Conservation (phyloP, 257 asterid genomes). For the Nyctanthes arbortristis region DNA sequence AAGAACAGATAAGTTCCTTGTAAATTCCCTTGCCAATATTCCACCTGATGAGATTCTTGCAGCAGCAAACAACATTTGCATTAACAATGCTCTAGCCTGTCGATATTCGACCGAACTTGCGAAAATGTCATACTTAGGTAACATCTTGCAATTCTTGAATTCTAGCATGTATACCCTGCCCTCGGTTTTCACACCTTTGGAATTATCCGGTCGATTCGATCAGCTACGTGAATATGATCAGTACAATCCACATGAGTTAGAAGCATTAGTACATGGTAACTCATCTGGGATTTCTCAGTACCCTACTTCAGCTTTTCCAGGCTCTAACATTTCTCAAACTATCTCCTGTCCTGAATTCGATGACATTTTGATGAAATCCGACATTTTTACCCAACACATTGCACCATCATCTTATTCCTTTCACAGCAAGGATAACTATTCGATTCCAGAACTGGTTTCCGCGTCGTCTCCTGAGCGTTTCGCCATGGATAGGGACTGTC, state of each 20-base stretch:
- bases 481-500: not conserved
- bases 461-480: slow-evolving; percentile 22
- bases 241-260: not conserved
- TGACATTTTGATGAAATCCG: not conserved
- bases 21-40: slow-evolving; percentile 5
- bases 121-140: slow-evolving; percentile 22
- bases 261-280: not conserved
- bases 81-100: slow-evolving; percentile 19
- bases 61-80: not conserved
- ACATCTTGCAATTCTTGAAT: slow-evolving; percentile 30
- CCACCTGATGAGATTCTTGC: slow-evolving; percentile 17
- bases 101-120: slow-evolving; percentile 22
- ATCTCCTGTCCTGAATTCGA: not conserved
- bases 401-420: too few species aligned
- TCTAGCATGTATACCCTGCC: too few species aligned
- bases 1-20: slow-evolving; percentile 21
- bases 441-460: slow-evolving; percentile 24
- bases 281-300: not conserved
- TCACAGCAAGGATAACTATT: slow-evolving; percentile 21
- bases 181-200: too few species aligned
- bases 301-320: not conserved
- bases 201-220: too few species aligned
- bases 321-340: slow-evolving; percentile 2
- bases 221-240: not conserved
- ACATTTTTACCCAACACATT: not conserved